phyloP scores from a whole-genome alignment of 208 protist species.

The Hexamita inflata region DNA sequence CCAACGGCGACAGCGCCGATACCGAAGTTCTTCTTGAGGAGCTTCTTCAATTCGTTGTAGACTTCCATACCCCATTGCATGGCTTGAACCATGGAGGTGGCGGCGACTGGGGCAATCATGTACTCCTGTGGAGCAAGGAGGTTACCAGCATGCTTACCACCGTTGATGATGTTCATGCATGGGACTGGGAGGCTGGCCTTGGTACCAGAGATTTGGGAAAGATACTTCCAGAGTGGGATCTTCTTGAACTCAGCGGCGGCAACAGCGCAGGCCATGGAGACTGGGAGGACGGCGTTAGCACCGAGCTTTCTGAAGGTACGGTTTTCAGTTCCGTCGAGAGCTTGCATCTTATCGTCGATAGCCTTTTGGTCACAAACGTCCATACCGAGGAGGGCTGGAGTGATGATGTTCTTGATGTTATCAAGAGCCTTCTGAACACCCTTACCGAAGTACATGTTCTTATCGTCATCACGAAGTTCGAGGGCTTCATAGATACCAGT shows the following conservation, averaged over 20 bases:
- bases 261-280: constrained; percentile 84
- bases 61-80: constrained; percentile 84
- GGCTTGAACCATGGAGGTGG: constrained; percentile 68
- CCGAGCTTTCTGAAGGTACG: constrained; percentile 66
- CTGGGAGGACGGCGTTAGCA: constrained; percentile 90
- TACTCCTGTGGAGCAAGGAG: constrained; percentile 86
- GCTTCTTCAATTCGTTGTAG: constrained; percentile 84
- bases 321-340: constrained; percentile 85
- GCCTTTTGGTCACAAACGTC: constrained; percentile 55
- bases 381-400: constrained; percentile 70
- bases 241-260: constrained; percentile 53
- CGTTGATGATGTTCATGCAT: constrained; percentile 98
- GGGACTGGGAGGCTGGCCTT: constrained; percentile 60
- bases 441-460: constrained; percentile 76
- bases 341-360: constrained; percentile 75
- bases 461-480: constrained; percentile 77
- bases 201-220: constrained; percentile 69
- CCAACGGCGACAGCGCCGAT: constrained; percentile 75
- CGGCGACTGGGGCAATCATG: constrained; percentile 88
- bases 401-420: constrained; percentile 85
- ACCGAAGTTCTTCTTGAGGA: constrained; percentile 85
- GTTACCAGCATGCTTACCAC: constrained; percentile 91
- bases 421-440: constrained; percentile 76
- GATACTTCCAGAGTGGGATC: constrained; percentile 80
- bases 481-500: constrained; percentile 88